Conservation (phyloP, 371 early-diverging fungal species). For the Rhizopus stolonifer region DNA sequence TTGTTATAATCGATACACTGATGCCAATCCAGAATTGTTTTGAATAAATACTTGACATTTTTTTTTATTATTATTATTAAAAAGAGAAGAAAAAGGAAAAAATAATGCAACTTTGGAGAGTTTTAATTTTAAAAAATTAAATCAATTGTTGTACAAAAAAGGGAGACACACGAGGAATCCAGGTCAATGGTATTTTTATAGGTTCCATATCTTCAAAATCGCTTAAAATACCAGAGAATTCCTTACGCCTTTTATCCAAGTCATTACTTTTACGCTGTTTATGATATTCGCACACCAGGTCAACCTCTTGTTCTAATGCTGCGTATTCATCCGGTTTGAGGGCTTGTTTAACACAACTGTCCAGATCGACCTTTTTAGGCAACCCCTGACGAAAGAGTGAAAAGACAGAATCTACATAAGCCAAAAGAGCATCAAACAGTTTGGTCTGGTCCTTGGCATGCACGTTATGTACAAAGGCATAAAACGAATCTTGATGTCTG, state of each 20-base stretch:
- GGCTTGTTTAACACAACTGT: conserved; percentile 14
- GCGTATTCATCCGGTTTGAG: conserved; percentile 22
- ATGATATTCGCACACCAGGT: conserved; percentile 33
- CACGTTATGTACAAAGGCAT: conserved; percentile 61
- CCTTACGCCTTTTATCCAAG: conserved; percentile 25
- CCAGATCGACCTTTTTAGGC: conserved; percentile 25
- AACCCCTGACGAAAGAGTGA: conserved; percentile 31
- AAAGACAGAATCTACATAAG: conserved; percentile 37
- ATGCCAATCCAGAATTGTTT: conserved; percentile 41
- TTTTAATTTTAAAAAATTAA: too few species aligned
- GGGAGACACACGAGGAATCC: conserved; percentile 26
- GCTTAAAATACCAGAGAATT: conserved; percentile 28
- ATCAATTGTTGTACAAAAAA: conserved; percentile 24
- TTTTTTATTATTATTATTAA: too few species aligned
- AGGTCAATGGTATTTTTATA: conserved; percentile 14
- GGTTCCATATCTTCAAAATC: conserved; percentile 31
- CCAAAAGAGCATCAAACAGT: conserved; percentile 43
- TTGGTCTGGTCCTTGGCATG: conserved; percentile 51
- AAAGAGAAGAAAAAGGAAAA: neutral
- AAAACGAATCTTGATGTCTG: conserved; percentile 57
- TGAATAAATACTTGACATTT: conserved; percentile 1
- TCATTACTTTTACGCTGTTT: conserved; percentile 33
- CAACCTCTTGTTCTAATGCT: conserved; percentile 36
- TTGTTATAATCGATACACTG: conserved; percentile 39
- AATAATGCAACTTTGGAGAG: too few species aligned